Evolutionary conservation across 2,329 filamentous ascomycete genomes (phyloP), one percentile per base, ranked within the genome.

Genomic region (Neophaeococcomyces aloes): DNA sequence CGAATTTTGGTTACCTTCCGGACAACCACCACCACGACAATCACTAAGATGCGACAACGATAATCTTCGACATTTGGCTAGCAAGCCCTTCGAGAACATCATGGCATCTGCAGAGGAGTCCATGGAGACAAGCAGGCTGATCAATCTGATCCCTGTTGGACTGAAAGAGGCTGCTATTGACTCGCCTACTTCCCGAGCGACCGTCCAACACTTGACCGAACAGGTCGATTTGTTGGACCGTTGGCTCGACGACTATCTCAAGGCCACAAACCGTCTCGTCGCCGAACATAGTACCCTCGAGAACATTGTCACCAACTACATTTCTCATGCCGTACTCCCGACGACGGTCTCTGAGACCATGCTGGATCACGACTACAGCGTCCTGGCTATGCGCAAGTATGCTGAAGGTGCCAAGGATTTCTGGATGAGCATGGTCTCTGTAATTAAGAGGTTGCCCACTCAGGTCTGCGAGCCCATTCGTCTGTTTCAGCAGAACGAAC

Each of bases 131-230:
- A 66, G 65, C 57, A 65, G 62, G 55, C 62, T 68, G 44, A 60
- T 69, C 54, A 69, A 64, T 55, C 63, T 69, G 44, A 62, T 69
- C 45, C 86, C 91, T 34, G 88, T 96, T 29, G 80, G 81, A 48
- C 75, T 96, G 55, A 91, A 89, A 67, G 91, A 98, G 74, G 91
- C 91, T 39, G 84, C 87, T 15, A 83, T 96, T 67, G 91, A 98
- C 66, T 95, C 88, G 30, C 91, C 91, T 19, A 93, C 88, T 29
- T 96, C 96, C 63, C 86, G 91, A 52, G 86, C 88, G 36, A 85
- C 85, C 17, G 78, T 86, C 32, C 68, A 83, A 36, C 86, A 95
- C 66, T 94, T 94, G 60, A 75, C 79, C 50, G 91, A 96, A 53
- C 89, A 98, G 67, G 78, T 94, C 57, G 91, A 96, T 53, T 75